Conservation (phyloP, 73 alveolate genomes). For the Stentor coeruleus region DNA sequence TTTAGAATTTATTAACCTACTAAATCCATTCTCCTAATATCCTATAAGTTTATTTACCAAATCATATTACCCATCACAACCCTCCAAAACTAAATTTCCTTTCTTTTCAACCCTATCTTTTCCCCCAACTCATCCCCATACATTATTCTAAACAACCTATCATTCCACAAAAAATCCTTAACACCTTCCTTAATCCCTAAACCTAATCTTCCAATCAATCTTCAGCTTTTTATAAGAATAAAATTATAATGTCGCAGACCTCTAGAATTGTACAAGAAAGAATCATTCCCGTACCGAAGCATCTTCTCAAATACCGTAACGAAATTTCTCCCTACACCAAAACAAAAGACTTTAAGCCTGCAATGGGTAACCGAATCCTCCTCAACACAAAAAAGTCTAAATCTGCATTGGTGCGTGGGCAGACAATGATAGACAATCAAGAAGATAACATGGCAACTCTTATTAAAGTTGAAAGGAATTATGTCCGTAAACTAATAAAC, state of each 20-base stretch:
- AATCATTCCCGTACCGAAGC: neutral
- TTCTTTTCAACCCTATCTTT: too few relatives aligned
- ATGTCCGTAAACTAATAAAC: neutral
- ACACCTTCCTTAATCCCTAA: too few relatives aligned
- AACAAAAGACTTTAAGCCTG: neutral
- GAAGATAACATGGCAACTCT: neutral
- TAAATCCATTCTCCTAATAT: too few relatives aligned
- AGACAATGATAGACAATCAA: neutral
- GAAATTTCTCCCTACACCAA: neutral
- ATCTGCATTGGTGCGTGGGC: neutral
- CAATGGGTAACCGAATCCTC: neutral
- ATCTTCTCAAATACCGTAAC: neutral
- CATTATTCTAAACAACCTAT: too few relatives aligned
- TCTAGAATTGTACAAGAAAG: neutral
- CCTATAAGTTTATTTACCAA: too few relatives aligned
- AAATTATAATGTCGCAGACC: neutral
- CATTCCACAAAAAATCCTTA: too few relatives aligned
- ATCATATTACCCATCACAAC: too few relatives aligned
- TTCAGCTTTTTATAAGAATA: too few relatives aligned
- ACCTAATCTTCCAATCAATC: too few relatives aligned
- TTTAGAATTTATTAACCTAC: too few relatives aligned
- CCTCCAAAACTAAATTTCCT: too few relatives aligned
- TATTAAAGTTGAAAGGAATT: neutral
- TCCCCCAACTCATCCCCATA: too few relatives aligned
- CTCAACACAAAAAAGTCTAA: neutral